phyloP scores from a whole-genome alignment of 2,329 filamentous ascomycete genomes.

The Pseudofabraea citricarpa region DNA sequence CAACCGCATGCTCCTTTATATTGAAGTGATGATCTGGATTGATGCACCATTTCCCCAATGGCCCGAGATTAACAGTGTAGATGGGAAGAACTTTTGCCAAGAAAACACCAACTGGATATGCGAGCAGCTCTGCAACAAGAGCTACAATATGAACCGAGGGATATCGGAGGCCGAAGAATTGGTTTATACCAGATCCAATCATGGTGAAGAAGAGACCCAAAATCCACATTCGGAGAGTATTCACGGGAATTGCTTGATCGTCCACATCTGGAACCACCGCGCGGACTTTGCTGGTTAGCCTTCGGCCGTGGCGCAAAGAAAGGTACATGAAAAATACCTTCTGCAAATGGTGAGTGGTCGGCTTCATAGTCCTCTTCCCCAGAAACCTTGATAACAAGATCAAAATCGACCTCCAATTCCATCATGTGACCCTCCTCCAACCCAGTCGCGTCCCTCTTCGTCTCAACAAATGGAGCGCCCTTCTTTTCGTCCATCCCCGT shows the following conservation, averaged over 20 bases:
- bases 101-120: conserved; percentile 42
- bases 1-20: conserved; percentile 61
- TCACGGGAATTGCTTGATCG: conserved; percentile 54
- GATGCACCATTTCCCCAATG: conserved; percentile 32
- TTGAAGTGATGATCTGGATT: conserved; percentile 60
- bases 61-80: conserved; percentile 3
- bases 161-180: conserved; percentile 5
- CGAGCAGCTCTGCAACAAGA: conserved; percentile 6
- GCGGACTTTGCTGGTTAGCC: conserved; percentile 32
- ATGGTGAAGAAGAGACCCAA: conserved; percentile 42
- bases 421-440: conserved; percentile 1
- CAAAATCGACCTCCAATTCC: conserved; percentile 1
- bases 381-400: not conserved
- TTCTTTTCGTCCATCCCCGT: not conserved
- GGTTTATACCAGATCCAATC: conserved; percentile 13
- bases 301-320: not conserved
- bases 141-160: conserved; percentile 5
- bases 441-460: not conserved
- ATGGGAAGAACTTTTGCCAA: conserved; percentile 39
- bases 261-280: conserved; percentile 61
- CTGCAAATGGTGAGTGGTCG: not conserved
- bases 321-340: not conserved
- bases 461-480: conserved; percentile 28
- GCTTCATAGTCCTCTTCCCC: not conserved
- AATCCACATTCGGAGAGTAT: conserved; percentile 58